Base-by-base conservation (phyloP, 345 rosid genomes). In the Bruguiera gymnorhiza region DNA sequence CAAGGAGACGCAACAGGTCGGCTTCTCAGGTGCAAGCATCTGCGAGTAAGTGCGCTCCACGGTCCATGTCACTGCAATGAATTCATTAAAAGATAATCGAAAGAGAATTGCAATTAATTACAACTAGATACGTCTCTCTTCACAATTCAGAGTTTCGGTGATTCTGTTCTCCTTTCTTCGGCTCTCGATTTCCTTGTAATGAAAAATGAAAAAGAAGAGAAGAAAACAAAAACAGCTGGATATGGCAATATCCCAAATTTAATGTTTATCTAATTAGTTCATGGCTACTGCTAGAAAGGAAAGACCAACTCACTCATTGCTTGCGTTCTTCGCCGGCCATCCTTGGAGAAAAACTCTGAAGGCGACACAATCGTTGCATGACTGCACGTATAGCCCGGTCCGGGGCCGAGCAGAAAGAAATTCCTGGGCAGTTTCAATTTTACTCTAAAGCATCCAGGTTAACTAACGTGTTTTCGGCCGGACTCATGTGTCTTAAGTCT, bases 371-470 rank as follows among this genome's bases (percentile, higher is more conserved):
- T 60, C 71, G 73, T 80, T 18, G 86, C 87, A 8, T 82, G 86
- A 70, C 93, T 83, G 66, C 96, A 86, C 58, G 89, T 85, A 65
- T 86, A 90, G 1, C 89, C 92, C 1, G 73, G 89, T 66, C 90
- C 93, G 0, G 90, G 93, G 71, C 85, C 97, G 20, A 73, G 80
- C 65, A 90, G 69, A 65, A 83, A 80, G 83, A 90, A 88, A 57
- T 88, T 84, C 67, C 76, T 73, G 1, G 97, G 97, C 29, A 86
- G 65, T 73, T 82, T 84, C 6, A 90, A 86, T 36, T 32, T 32
- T 32, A 4, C 6, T 32, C 36, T 4, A 32, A 32, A 4, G 3
- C 6, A 4, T 4, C 36, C 36, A 32, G 1, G 29, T 27, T 27
- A 32, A 32, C 36, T 32, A 32, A 32, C 6, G 36, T 0, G 6